Evolutionary conservation across 208 protist genomes (phyloP), one percentile per base, ranked within the genome.

Genomic region (Crithidia fasciculata): DNA sequence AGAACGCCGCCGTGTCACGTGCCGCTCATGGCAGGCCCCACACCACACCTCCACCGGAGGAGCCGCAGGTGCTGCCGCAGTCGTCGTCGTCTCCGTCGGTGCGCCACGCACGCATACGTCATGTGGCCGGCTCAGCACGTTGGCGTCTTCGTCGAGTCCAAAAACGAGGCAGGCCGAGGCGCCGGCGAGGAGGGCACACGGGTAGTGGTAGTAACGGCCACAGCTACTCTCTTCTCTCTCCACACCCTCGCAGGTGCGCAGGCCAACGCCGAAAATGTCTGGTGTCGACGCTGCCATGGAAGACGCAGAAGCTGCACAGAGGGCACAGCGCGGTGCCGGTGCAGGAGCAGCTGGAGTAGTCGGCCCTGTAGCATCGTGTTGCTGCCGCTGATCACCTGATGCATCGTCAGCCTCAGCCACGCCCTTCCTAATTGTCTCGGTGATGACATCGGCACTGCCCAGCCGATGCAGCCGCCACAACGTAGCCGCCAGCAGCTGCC

Each of bases 151-250:
- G 28, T 91, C 83, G 2, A 88, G 69, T 7, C 86, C 83, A 39
- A 83, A 85, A 19, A 92, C 75, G 15, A 89, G 36, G 52, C 91
- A 96, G 19, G 78, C 78, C 0, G 70, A 61, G 40, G 76, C 62
- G 19, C 89, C 89, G 10, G 91, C 89, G 41, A 96, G 78, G 41
- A 92, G 68, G 19, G 91, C 88, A 68, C 91, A 96, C 39, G 84
- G 83, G 55, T 86, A 87, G 61, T 96, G 91, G 67, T 82, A 92
- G 8, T 66, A 56, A 2, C 70, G 65, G 36, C 73, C 72, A 36
- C 82, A 91, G 44, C 62, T 75, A 19, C 59, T 64, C 47, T 60
- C 58, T 2, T 54, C 70, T 28, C 65, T 62, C 68, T 41, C 59
- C 4, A 54, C 58, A 0, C 63, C 72, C 41, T 71, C 53, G 47